Evolutionary conservation across 1,284 basidiomycete species (phyloP), one percentile per base, ranked within the genome.

Genomic region (Neonothopanus nambi): DNA sequence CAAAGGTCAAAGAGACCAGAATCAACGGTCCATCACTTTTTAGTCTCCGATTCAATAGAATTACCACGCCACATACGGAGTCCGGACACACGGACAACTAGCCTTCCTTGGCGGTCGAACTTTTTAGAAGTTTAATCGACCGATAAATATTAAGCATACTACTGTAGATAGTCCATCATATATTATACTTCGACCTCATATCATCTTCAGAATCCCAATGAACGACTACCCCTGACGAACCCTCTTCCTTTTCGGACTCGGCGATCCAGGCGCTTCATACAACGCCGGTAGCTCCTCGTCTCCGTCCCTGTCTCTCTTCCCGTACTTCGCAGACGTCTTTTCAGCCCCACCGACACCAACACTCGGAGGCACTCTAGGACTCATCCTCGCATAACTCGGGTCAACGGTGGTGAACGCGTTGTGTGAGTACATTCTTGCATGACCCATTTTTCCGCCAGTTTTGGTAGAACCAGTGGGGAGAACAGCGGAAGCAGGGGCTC

Each of bases 401-500:
- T 28, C 39, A 5, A 54, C 45, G 5, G 45, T 46, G 4, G 40
- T 42, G 38, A 54, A 54, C 8, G n/a, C 15, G 38, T 48, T 54
- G 3, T n/a, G 6, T 24, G 43, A 26, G 6, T 17, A 28, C 9
- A 15, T 12, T 11, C 15, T 13, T n/a, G 7, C n/a, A 45, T 17
- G 30, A 8, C 15, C 17, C 9, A 43, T 15, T 4, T 7, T 45
- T n/a, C 5, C 18, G 43, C 11, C n/a, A 20, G 24, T 45, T 28
- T 6, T 24, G 13, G 43, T 15, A 28, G 43, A 30, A 18, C 24
- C 30, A 30, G n/a, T 8, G 24, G 17, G 21, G 38, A 13, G 13
- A 23, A 8, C 9, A 8, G 38, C 38, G 38, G 37, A 39, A 26
- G 21, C 24, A 30, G 43, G 28, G 4, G 21, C 8, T 28, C 24